These are phyloP conservation scores for Capronia americana DNA, from an alignment of 2,329 filamentous ascomycete genomes.

Conservation along the genomic window DNA sequence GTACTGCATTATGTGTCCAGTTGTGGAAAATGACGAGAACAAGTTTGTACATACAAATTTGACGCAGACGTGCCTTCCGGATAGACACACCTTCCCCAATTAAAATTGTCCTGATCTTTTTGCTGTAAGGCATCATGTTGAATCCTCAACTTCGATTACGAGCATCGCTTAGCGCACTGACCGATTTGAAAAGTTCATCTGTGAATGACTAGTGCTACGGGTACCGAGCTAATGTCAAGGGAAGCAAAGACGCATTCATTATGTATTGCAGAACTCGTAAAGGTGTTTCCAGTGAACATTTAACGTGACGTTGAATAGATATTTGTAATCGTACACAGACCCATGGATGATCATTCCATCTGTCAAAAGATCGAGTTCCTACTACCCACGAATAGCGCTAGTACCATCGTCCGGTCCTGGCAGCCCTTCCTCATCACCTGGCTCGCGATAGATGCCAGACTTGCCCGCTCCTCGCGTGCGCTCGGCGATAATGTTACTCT, in stretches of 20 bases:
- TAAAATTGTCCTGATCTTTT: background rate
- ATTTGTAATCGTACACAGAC: background rate
- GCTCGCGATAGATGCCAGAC: slow-evolving; percentile 56
- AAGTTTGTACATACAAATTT: background rate
- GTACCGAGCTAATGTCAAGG: background rate
- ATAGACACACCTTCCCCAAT: background rate
- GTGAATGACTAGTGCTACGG: background rate
- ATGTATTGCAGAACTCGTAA: background rate
- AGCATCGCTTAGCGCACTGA: background rate
- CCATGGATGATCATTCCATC: background rate
- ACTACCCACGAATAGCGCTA: slow-evolving; percentile 23
- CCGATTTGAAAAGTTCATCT: background rate
- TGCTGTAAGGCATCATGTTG: background rate
- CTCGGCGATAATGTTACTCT: slow-evolving; percentile 54
- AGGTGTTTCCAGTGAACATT: background rate
- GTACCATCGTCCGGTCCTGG: slow-evolving; percentile 40
- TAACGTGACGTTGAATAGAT: background rate
- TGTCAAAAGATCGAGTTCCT: background rate
- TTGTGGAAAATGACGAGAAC: background rate
- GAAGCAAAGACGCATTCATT: background rate
- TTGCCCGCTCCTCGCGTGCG: slow-evolving; percentile 58
- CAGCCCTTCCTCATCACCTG: slow-evolving; percentile 59
- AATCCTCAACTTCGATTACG: background rate
- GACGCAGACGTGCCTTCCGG: background rate
- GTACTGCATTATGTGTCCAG: background rate